Base-by-base conservation (phyloP, 306 rosid genomes). In the Benincasa hispida region DNA sequence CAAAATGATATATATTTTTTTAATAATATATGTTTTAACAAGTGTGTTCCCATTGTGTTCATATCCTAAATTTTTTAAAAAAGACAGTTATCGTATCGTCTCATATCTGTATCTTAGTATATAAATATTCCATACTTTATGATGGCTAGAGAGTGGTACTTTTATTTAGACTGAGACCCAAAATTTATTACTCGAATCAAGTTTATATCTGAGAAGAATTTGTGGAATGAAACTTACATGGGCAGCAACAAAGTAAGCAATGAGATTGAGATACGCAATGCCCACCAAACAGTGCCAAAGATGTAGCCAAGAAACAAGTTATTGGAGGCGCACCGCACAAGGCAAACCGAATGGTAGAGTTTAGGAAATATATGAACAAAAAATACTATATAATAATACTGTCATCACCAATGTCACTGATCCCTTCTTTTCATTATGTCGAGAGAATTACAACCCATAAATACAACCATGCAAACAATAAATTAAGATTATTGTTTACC, bases 271-370 rank as follows among this genome's bases (percentile, higher is more conserved):
- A 55, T n/a, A n/a, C n/a, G 99, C 95, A 59, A 94, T 87, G 6
- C 99, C 95, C 99, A 94, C 99, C 99, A 94, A 76, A 90, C 90
- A 0, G 97, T 94, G 32, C 95, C 97, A 10, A 92, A 94, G 42
- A 92, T 85, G 85, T 85, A 94, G 79, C 96, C 96, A 1, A n/a
- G n/a, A n/a, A 96, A 81, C 70, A 87, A 87, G 63, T 83, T 88
- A n/a, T 81, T 91, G 98, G 86, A 91, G 86, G 82, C 99, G 93
- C n/a, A n/a, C 14, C 99, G 95, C 80, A 94, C 54, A 21, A 87
- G 81, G 81, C 96, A 87, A 18, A 90, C 89, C 0, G 95, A 90
- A 84, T 92, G 99, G 76, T 85, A 94, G 30, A 94, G 84, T 83
- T 94, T 94, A 4, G 99, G 99, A 94, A 87, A 74, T 94, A 94